Percentiles rank a stretch among this genome's conserved stretches.
phyloP scores from a whole-genome alignment of 129 eudicot genomes.

The Centella asiatica region DNA sequence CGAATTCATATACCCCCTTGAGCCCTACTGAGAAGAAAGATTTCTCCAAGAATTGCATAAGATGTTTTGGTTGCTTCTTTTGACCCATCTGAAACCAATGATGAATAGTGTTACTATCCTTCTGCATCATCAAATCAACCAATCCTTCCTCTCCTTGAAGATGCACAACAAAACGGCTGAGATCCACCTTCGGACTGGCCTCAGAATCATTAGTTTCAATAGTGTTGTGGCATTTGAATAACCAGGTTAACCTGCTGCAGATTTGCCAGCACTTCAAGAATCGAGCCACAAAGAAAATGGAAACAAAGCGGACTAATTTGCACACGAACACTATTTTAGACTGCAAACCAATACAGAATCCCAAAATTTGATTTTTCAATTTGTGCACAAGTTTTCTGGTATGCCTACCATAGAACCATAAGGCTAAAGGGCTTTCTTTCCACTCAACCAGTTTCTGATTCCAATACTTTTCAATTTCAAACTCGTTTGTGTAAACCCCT shows the following conservation, averaged over 20 bases:
- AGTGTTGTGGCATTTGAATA: slow-evolving; percentile 1
- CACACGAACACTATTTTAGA: slow-evolving; percentile 22
- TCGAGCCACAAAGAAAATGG: slow-evolving; percentile 18
- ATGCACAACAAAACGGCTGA: slow-evolving; percentile 52
- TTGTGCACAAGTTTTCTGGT: slow-evolving; percentile 33
- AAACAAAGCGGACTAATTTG: slow-evolving; percentile 25
- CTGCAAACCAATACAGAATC: slow-evolving; percentile 25
- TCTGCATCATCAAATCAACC: slow-evolving; percentile 42
- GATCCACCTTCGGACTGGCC: slow-evolving; percentile 11
- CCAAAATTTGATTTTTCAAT: slow-evolving; percentile 19
- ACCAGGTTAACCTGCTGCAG: slow-evolving; percentile 2
- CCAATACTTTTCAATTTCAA: slow-evolving; percentile 52
- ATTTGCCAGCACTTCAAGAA: slow-evolving; percentile 1
- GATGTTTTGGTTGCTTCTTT: slow-evolving; percentile 44
- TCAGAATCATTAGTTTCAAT: slow-evolving; percentile 16
- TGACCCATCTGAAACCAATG: slow-evolving; percentile 50
- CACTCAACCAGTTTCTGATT: slow-evolving; percentile 24
- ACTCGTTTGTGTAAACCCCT: slow-evolving; percentile 16
- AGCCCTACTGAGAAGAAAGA: slow-evolving; percentile 18
- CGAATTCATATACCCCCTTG: slow-evolving; percentile 40
- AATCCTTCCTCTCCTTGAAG: slow-evolving; percentile 73
- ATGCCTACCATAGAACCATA: slow-evolving; percentile 15
- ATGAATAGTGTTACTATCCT: slow-evolving; percentile 34
- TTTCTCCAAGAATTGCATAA: slow-evolving; percentile 34
- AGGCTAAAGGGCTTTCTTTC: slow-evolving; percentile 37